Conservation (phyloP, 1,139 yeast species). For the Pichia sp. region DNA sequence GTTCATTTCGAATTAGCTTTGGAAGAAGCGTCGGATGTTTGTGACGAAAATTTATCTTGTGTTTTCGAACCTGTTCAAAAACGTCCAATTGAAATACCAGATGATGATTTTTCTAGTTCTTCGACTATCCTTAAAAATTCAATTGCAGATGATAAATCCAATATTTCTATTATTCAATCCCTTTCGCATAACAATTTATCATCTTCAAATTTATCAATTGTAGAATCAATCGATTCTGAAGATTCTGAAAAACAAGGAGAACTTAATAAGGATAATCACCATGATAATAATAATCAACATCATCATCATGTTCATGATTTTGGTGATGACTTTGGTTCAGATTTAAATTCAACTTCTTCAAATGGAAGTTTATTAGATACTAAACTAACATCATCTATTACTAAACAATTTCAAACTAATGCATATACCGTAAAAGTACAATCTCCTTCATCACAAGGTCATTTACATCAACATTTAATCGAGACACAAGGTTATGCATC, state of each 20-base stretch:
- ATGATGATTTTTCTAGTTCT: not conserved
- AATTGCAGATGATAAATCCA: slow-evolving; percentile 9
- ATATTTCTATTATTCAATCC: slow-evolving; percentile 23
- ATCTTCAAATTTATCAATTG: slow-evolving; percentile 8
- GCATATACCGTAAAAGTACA: not conserved
- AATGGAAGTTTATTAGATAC: slow-evolving; percentile 4
- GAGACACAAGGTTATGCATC: too few species aligned
- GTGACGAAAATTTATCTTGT: slow-evolving; percentile 18
- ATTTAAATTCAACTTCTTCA: slow-evolving; percentile 8
- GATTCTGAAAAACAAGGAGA: not conserved
- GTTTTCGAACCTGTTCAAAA: slow-evolving; percentile 22
- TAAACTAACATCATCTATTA: not conserved
- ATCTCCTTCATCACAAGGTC: not conserved
- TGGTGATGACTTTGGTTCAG: not conserved
- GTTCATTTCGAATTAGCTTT: slow-evolving; percentile 56
- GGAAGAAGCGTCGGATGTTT: slow-evolving; percentile 14
- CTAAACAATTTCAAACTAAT: not conserved
- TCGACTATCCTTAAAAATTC: not conserved
- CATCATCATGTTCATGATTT: too few species aligned
- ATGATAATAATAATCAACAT: not conserved
- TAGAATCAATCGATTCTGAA: slow-evolving; percentile 6
- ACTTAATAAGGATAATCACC: not conserved
- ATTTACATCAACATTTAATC: not conserved
- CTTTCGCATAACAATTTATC: slow-evolving; percentile 15
- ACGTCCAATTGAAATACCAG: not conserved